Evolutionary conservation across 2,329 filamentous ascomycete species (phyloP).

Genomic region (Colletotrichum salicis): DNA sequence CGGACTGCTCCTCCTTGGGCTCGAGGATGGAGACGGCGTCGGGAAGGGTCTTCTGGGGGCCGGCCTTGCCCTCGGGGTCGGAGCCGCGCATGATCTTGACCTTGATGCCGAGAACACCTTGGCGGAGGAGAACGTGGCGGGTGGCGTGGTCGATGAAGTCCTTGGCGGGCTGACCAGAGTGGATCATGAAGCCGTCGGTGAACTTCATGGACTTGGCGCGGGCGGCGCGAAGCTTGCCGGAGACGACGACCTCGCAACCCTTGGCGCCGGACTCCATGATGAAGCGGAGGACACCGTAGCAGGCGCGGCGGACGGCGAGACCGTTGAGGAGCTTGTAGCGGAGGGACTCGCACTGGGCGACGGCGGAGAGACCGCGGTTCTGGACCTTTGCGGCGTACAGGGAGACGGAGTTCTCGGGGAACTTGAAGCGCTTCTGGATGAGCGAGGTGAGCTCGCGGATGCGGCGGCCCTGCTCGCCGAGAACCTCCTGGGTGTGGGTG

Average conservation of each 20-base stretch:
- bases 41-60: conserved; percentile 95
- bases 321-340: conserved; percentile 99
- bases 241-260: conserved; percentile 99
- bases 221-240: conserved; percentile 97
- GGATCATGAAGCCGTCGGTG: conserved; percentile 99
- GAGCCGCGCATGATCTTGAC: conserved; percentile 99
- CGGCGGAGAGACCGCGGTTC: conserved; percentile 99
- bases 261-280: conserved; percentile 99
- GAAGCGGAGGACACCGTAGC: conserved; percentile 99
- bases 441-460: conserved; percentile 99
- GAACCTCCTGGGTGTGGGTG: conserved; percentile 99
- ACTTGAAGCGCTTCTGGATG: conserved; percentile 99
- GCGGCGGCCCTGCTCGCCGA: conserved; percentile 99
- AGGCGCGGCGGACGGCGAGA: conserved; percentile 96
- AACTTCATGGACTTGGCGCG: conserved; percentile 99
- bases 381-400: conserved; percentile 99
- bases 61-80: conserved; percentile 98
- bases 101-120: conserved; percentile 99
- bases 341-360: conserved; percentile 99
- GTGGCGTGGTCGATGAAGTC: conserved; percentile 99
- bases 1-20: conserved; percentile 98
- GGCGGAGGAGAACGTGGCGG: conserved; percentile 98
- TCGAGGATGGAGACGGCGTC: conserved; percentile 99
- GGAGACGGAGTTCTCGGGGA: conserved; percentile 99
- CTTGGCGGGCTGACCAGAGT: conserved; percentile 99